Base-by-base conservation (phyloP, 108 stramenopile species). In the Cyclotella atomus region DNA sequence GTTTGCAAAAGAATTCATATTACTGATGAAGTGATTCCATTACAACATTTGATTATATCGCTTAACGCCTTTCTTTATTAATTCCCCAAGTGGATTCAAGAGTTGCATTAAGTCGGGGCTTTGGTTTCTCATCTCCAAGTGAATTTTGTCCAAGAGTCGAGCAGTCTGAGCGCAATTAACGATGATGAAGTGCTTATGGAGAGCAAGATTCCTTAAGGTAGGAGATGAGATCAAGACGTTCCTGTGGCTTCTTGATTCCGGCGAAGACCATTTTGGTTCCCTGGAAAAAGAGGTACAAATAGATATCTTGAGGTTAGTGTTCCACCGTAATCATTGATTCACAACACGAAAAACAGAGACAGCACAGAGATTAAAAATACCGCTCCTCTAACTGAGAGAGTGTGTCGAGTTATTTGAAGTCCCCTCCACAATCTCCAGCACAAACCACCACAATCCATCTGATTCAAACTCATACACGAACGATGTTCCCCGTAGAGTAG, bases 221-320 rank as follows among this genome's bases (percentile, higher is more conserved):
- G 33, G 98, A 96, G 75, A 99, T 99, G 45, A 99, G 95, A 70
- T 98, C 96, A 70, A 97, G 89, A 67, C 99, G 92, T 54, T 99
- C 99, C 47, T 72, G 62, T 28, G 91, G 88, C 87, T 98, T 99
- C 93, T 99, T 99, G 73, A 99, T 82, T 73, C 99, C 99, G 27
- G 99, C 99, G 73, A 99, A 99, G 44, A 99, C 96, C 99, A 99
- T 99, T 85, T 99, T 99, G 68, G 99, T 99, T 74, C 99, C 99
- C 96, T 97, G 85, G 57, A 27, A 56, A 36, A 23, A 64, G 35
- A 16, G 16, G 20, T 14, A 46, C 36, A 46, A 21, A 49, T 19
- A 60, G 2, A 16, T 9, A 35, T n/a, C n/a, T 32, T 72, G 50
- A 59, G 70, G 34, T 38, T 19, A n/a, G n/a, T n/a, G n/a, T n/a